A percentile compares a stretch with the other conserved stretches of the same genome.
Evolutionary conservation across 2,329 filamentous ascomycete genomes (phyloP).

Genomic region (Fusarium keratoplasticum): DNA sequence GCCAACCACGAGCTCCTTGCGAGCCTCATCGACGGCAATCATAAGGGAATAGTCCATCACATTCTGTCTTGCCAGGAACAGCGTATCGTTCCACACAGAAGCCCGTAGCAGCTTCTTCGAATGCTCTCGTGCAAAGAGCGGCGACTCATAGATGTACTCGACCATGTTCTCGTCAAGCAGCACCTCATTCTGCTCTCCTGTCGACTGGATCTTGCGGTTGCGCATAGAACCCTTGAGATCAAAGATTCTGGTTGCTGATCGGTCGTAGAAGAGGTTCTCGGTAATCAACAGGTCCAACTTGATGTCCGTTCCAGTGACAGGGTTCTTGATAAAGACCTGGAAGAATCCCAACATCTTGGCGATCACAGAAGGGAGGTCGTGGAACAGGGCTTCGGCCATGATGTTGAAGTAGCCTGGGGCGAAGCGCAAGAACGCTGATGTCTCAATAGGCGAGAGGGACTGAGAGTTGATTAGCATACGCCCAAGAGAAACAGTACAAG

Average conservation of each 20-base stretch:
- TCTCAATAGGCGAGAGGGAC: conserved; percentile 90
- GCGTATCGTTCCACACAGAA: conserved; percentile 96
- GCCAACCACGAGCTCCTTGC: conserved; percentile 92
- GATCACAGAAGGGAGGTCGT: conserved; percentile 94
- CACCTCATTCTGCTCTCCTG: conserved; percentile 95
- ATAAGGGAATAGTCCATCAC: conserved; percentile 99
- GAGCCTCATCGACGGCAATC: conserved; percentile 93
- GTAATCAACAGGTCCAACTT: conserved; percentile 95
- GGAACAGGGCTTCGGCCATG: conserved; percentile 96
- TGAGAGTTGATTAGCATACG: conserved; percentile 54
- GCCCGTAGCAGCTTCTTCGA: conserved; percentile 92
- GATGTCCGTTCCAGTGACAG: conserved; percentile 89
- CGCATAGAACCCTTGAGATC: conserved; percentile 99
- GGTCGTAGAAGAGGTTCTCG: conserved; percentile 98
- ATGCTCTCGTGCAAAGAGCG: conserved; percentile 94
- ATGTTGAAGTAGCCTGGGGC: conserved; percentile 97
- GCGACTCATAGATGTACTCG: conserved; percentile 98
- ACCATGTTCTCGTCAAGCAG: conserved; percentile 98
- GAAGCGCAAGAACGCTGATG: conserved; percentile 92
- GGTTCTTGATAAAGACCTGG: conserved; percentile 97
- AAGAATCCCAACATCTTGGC: conserved; percentile 99
- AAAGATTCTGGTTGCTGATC: conserved; percentile 88
- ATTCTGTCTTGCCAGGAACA: conserved; percentile 93
- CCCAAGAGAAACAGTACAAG: background rate
- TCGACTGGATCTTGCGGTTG: conserved; percentile 96